Evolutionary conservation across 148 eudicot genomes (phyloP).

Genomic region (Chenopodium suecicum): DNA sequence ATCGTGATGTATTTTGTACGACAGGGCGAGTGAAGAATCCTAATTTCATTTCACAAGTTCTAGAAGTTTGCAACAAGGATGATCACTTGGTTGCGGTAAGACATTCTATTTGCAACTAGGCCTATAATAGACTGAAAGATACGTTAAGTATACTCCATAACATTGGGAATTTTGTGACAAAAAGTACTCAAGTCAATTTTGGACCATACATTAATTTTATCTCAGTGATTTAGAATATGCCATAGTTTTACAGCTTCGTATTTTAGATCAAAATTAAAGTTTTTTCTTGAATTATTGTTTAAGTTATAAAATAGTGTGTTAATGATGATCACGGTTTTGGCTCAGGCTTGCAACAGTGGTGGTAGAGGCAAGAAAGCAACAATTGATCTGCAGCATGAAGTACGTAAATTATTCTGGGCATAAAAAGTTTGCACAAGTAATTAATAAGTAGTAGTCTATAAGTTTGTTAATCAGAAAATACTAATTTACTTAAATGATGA

Average conservation of each 20-base stretch:
- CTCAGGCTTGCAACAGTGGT: slow-evolving; percentile 41
- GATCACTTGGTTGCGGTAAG: slow-evolving; percentile 66
- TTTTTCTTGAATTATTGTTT: neutral
- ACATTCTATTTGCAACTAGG: neutral
- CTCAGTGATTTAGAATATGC: too few species aligned
- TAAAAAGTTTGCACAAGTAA: too few species aligned
- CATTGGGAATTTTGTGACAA: neutral
- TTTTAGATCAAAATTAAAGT: too few species aligned
- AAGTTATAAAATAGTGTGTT: neutral
- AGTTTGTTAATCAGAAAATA: neutral
- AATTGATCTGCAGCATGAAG: slow-evolving; percentile 34
- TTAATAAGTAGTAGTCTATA: too few species aligned
- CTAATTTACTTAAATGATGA: neutral
- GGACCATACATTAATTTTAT: too few species aligned
- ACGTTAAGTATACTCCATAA: neutral
- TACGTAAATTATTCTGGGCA: neutral
- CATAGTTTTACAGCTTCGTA: too few species aligned
- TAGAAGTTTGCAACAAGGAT: slow-evolving; percentile 40
- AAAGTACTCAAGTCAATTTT: too few species aligned
- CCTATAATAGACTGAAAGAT: neutral
- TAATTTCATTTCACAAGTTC: slow-evolving; percentile 50
- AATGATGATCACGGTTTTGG: neutral
- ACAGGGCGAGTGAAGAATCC: slow-evolving; percentile 64
- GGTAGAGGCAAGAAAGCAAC: slow-evolving; percentile 33
- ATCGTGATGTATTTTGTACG: neutral